These are phyloP conservation scores for Cryphonectria nitschkei DNA, from an alignment of 2,329 filamentous ascomycete genomes.

Conservation along the genomic window DNA sequence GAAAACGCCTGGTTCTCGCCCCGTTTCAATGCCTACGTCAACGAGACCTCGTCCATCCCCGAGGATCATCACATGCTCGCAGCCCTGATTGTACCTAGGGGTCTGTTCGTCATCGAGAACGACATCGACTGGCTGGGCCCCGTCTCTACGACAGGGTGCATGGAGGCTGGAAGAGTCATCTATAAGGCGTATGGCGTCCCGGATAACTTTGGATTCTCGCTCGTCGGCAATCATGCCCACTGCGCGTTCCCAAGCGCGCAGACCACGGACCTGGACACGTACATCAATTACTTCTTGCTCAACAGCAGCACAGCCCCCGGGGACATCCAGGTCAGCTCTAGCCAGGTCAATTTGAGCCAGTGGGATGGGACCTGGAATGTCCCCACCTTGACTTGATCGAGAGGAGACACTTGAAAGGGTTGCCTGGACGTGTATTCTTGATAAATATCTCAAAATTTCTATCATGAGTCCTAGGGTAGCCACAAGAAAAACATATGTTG, in stretches of 20 bases:
- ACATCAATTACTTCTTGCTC: slow-evolving; percentile 59
- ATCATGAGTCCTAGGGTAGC: background rate
- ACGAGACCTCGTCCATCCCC: slow-evolving; percentile 50
- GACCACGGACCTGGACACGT: slow-evolving; percentile 55
- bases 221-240: slow-evolving; percentile 58
- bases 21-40: slow-evolving; percentile 56
- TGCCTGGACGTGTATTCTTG: background rate
- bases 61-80: slow-evolving; percentile 63
- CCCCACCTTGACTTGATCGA: slow-evolving; percentile 40
- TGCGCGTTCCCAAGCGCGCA: slow-evolving; percentile 59
- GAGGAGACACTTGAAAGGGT: no score
- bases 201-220: slow-evolving; percentile 61
- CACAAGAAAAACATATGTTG: background rate
- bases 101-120: slow-evolving; percentile 60
- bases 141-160: slow-evolving; percentile 59
- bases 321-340: slow-evolving; percentile 44
- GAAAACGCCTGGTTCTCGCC: slow-evolving; percentile 66
- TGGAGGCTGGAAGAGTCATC: slow-evolving; percentile 57
- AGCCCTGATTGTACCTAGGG: slow-evolving; percentile 58
- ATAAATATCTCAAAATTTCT: background rate
- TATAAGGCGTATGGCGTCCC: slow-evolving; percentile 58
- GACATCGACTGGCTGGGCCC: slow-evolving; percentile 63
- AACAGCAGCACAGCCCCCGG: slow-evolving; percentile 39
- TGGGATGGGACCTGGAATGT: slow-evolving; percentile 47
- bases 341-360: slow-evolving; percentile 42